Evolutionary conservation across 2,329 filamentous ascomycete genomes (phyloP).

Genomic region (Metarhizium guizhouense): DNA sequence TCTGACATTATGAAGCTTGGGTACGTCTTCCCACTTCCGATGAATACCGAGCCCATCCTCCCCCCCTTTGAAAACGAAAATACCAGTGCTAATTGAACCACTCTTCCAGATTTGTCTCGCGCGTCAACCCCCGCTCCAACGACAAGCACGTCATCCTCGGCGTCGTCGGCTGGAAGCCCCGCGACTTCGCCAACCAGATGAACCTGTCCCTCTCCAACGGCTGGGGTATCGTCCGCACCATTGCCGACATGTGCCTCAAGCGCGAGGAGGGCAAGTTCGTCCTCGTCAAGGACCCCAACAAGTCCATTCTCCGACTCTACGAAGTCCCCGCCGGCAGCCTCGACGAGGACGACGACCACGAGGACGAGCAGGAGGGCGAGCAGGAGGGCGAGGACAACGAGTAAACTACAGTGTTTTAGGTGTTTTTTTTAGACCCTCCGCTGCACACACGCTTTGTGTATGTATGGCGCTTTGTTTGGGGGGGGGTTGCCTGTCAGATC

Average conservation of each 20-base stretch:
- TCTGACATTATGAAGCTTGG: constrained; percentile 99
- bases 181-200: constrained; percentile 96
- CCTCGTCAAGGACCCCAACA: constrained; percentile 87
- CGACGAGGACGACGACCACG: constrained; percentile 79
- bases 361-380: constrained; percentile 42
- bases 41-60: too few relatives aligned
- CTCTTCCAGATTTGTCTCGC: constrained; percentile 74
- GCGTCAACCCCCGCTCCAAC: constrained; percentile 82
- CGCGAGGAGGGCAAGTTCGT: constrained; percentile 75
- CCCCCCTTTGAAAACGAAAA: neutral
- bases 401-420: constrained; percentile 9
- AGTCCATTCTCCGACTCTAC: constrained; percentile 87
- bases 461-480: neutral
- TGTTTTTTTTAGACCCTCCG: neutral
- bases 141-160: constrained; percentile 93
- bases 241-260: constrained; percentile 85
- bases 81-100: neutral
- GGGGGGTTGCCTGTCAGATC: neutral
- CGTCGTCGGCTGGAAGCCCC: constrained; percentile 94
- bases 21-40: constrained; percentile 40
- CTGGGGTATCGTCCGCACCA: constrained; percentile 97
- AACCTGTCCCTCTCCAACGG: constrained; percentile 94
- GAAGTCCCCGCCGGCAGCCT: constrained; percentile 81
- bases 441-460: neutral
- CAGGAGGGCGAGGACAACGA: constrained; percentile 27